Evolutionary conservation across 1,284 basidiomycete genomes (phyloP).

Genomic region (Caloboletus inedulis): DNA sequence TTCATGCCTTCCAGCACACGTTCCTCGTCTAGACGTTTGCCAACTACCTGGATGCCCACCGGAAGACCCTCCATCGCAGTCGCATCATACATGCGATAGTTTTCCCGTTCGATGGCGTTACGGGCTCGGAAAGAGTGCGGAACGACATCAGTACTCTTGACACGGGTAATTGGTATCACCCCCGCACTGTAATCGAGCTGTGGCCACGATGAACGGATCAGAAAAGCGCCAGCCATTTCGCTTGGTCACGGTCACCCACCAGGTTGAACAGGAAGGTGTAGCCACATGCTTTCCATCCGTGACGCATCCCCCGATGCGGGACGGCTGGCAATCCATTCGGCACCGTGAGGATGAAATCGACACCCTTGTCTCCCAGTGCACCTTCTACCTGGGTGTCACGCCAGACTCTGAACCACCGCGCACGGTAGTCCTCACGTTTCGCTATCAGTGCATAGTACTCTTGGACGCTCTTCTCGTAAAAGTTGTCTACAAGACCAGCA

Average conservation of each 20-base stretch:
- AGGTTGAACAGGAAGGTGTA: conserved; percentile 47
- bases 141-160: conserved; percentile 46
- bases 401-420: conserved; percentile 51
- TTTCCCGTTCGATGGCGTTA: conserved; percentile 37
- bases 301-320: conserved; percentile 42
- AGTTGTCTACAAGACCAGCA: conserved; percentile 37
- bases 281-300: conserved; percentile 41
- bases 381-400: conserved; percentile 30
- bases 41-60: conserved; percentile 63
- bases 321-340: conserved; percentile 58
- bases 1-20: conserved; percentile 51
- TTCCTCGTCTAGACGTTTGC: conserved; percentile 60
- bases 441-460: conserved; percentile 46
- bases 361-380: conserved; percentile 33
- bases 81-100: conserved; percentile 53
- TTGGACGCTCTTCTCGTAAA: conserved; percentile 39
- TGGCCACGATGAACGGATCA: background rate
- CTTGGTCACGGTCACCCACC: conserved; percentile 26
- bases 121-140: conserved; percentile 23
- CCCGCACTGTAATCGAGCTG: conserved; percentile 59
- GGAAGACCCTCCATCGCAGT: conserved; percentile 62
- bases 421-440: conserved; percentile 42
- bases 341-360: conserved; percentile 62
- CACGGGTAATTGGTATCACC: conserved; percentile 56
- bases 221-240: background rate